Evolutionary conservation across 495 filamentous ascomycete genomes (phyloP), one percentile per base, ranked within the genome.

Genomic region (Podospora tetraspora): DNA sequence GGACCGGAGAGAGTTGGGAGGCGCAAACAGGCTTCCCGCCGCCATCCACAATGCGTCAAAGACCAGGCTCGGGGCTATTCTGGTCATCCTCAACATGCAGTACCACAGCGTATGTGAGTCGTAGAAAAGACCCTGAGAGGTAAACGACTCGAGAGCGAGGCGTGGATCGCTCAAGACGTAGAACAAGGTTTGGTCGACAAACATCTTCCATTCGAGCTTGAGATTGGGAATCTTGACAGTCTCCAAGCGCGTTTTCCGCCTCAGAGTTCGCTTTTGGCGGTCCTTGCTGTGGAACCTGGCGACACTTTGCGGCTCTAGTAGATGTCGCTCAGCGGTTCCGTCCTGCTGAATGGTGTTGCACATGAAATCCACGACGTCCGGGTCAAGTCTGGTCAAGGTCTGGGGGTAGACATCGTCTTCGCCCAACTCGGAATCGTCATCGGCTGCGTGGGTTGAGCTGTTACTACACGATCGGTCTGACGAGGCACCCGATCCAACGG

Each of bases 41-140:
- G 89, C 85, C 73, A 83, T 83, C 92, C 93, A 96, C 6, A 97
- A 78, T 68, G 90, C 92, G 71, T 93, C 85, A 62, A 92, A 88
- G 0, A 92, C 84, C 64, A 92, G 77, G 57, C 74, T 84, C 34
- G 80, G 85, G 16, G 76, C 81, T 62, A 78, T 76, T 63, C 79
- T 81, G 56, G 82, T 88, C 73, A 84, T 72, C 66, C 79, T 79
- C 56, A 84, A 68, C 83, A 85, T 85, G 64, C 80, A 81, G 65
- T 82, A 85, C 81, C 81, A 85, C 30, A 77, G 73, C 19, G 81
- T 81, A 63, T 85, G 83, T 0, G 83, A 85, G 66, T 86, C 83
- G 61, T 83, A 77, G 8, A 82, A 70, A 4, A 79, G 78, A 3
- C 80, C 78, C 1, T 80, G 74, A 59, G 79, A 77, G 22, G 81